Conservation (phyloP, 495 filamentous ascomycete genomes). For the Staphylotrichum tortipilum region DNA sequence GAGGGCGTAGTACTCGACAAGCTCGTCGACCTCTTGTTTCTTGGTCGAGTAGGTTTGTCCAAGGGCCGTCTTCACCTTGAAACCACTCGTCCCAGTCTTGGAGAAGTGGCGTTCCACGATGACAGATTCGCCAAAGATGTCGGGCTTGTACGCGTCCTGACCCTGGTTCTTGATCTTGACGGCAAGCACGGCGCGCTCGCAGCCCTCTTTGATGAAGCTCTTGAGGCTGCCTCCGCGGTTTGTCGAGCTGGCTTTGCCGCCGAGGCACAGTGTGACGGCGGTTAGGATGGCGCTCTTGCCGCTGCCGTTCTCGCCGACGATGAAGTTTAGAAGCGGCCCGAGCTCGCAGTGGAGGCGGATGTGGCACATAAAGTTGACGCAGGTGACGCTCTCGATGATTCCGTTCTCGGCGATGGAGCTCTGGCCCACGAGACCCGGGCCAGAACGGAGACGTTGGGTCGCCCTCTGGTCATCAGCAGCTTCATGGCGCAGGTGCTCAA, state of each 20-base stretch:
- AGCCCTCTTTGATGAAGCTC: conserved; percentile 84
- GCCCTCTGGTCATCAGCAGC: conserved; percentile 56
- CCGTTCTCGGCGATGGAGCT: conserved; percentile 75
- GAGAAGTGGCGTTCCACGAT: conserved; percentile 84
- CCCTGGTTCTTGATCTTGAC: conserved; percentile 88
- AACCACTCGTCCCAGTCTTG: conserved; percentile 65
- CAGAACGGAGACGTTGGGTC: conserved; percentile 59
- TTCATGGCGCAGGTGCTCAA: conserved; percentile 44
- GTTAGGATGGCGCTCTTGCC: conserved; percentile 98
- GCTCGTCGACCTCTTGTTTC: conserved; percentile 81
- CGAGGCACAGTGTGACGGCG: conserved; percentile 85
- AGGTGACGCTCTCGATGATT: conserved; percentile 73
- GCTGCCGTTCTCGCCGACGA: conserved; percentile 94
- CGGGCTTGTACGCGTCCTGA: conserved; percentile 70
- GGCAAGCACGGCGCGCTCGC: conserved; percentile 47
- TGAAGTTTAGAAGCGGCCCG: conserved; percentile 92
- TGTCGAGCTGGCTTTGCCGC: conserved; percentile 89
- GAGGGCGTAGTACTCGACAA: conserved; percentile 83
- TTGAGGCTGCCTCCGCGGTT: conserved; percentile 89
- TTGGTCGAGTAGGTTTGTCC: conserved; percentile 72
- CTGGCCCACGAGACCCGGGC: conserved; percentile 44
- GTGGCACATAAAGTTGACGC: conserved; percentile 95
- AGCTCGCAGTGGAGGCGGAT: conserved; percentile 66
- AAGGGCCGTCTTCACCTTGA: conserved; percentile 70
- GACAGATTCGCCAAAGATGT: conserved; percentile 78